Conservation (phyloP, 202 grass and related monocot species). For the Elaeis oleifera region DNA sequence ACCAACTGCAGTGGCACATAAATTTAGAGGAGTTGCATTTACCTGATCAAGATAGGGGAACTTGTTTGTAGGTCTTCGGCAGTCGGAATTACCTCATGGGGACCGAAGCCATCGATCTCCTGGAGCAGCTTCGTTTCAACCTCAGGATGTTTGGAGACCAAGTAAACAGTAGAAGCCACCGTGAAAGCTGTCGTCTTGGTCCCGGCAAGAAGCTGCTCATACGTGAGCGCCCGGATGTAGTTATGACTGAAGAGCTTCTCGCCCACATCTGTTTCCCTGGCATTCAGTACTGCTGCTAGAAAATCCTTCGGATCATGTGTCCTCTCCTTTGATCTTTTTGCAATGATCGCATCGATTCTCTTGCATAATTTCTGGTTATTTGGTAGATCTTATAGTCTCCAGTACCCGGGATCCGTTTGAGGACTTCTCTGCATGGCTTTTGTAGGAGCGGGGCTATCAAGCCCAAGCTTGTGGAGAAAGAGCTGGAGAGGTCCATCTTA, state of each 20-base stretch:
- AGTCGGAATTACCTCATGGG: constrained; percentile 12
- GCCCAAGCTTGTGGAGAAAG: constrained; percentile 70
- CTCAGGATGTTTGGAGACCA: constrained; percentile 52
- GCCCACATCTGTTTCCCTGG: constrained; percentile 28
- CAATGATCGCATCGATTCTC: constrained; percentile 66
- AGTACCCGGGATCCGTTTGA: constrained; percentile 50
- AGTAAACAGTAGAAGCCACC: constrained; percentile 63
- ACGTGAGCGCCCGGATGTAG: constrained; percentile 67
- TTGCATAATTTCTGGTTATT: constrained; percentile 54
- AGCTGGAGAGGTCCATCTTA: constrained; percentile 88
- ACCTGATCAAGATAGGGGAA: constrained; percentile 87
- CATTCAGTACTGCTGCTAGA: constrained; percentile 59
- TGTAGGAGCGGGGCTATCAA: constrained; percentile 59
- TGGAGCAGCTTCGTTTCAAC: constrained; percentile 69
- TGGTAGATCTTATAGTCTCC: constrained; percentile 61
- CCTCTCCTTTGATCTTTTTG: constrained; percentile 32
- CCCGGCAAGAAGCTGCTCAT: constrained; percentile 90
- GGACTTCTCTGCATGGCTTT: constrained; percentile 43
- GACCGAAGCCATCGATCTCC: constrained; percentile 54
- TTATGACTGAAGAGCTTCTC: constrained; percentile 40
- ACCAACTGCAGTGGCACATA: too few relatives aligned
- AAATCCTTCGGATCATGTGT: constrained; percentile 43
- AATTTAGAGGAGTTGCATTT: neutral
- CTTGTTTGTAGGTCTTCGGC: constrained; percentile 51
- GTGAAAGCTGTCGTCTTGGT: constrained; percentile 95